These are phyloP conservation scores for Vickermania spadyakhi DNA, from an alignment of 208 protist species.

Conservation along the genomic window DNA sequence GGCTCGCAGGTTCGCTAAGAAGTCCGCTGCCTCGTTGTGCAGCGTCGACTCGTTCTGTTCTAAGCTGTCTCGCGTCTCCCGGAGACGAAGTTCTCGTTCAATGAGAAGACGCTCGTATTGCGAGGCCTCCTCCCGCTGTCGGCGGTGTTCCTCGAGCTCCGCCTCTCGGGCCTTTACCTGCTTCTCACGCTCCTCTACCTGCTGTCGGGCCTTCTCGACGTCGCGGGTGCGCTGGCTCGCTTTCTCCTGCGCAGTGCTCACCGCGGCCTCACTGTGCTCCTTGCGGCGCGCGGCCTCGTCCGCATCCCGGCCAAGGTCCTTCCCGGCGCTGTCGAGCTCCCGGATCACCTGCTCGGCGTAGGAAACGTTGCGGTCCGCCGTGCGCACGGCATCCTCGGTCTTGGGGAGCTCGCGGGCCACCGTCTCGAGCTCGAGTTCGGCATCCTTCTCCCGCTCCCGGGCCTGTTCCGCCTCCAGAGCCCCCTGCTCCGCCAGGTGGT, in stretches of 20 bases:
- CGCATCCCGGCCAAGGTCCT: slow-evolving; percentile 69
- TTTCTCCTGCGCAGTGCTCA: slow-evolving; percentile 52
- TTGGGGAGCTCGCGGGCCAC: slow-evolving; percentile 59
- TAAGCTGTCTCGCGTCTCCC: slow-evolving; percentile 81
- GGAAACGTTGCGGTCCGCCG: slow-evolving; percentile 56
- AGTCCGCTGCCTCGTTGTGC: slow-evolving; percentile 74
- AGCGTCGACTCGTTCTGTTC: slow-evolving; percentile 85
- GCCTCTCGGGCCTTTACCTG: slow-evolving; percentile 58
- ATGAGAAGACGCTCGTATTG: slow-evolving; percentile 84
- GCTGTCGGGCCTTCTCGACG: slow-evolving; percentile 41
- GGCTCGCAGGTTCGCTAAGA: slow-evolving; percentile 70
- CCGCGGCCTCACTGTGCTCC: slow-evolving; percentile 55
- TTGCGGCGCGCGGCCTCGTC: slow-evolving; percentile 73
- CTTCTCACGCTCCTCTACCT: slow-evolving; percentile 62
- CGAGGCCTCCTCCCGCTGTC: slow-evolving; percentile 72
- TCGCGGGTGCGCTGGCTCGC: slow-evolving; percentile 42
- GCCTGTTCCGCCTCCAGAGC: slow-evolving; percentile 52
- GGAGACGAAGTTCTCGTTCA: slow-evolving; percentile 83
- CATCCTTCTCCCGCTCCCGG: slow-evolving; percentile 54
- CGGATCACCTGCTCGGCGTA: slow-evolving; percentile 54
- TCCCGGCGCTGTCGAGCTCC: slow-evolving; percentile 74
- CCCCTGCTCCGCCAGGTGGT: slow-evolving; percentile 57
- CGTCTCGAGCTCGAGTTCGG: slow-evolving; percentile 53
- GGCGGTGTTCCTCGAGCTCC: slow-evolving; percentile 71
- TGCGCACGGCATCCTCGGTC: slow-evolving; percentile 69